Evolutionary conservation across 2,329 filamentous ascomycete genomes (phyloP), one percentile per base, ranked within the genome.

Genomic region (Plectosphaerella plurivora): DNA sequence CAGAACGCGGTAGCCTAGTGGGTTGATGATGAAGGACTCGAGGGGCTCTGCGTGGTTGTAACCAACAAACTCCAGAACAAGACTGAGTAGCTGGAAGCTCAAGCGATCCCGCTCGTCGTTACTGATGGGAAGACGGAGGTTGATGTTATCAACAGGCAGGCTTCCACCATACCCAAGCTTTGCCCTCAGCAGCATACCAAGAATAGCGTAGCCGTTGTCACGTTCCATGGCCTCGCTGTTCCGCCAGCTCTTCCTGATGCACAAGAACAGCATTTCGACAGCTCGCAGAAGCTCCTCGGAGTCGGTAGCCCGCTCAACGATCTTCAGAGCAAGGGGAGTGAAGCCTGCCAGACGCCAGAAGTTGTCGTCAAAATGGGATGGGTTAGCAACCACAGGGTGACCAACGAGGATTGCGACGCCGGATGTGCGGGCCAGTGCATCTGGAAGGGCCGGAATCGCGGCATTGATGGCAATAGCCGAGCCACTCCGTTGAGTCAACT

Each of bases 141-240:
- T 50, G 15, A 48, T 52, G 20, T 42, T 53, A 12, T 72, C 70
- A 14, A 58, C 60, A 6, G 56, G 52, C 8, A 63, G 36, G 52
- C 63, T 60, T 56, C 68, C 58, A 46, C 69, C 60, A 59, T 78
- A 77, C 5, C 87, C 88, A 33, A 96, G 76, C 66, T 96, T 97
- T 51, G 89, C 88, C 51, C 91, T 86, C 22, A 99, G 72, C 16
- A 97, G 78, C 68, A 91, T 84, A 41, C 88, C 88, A 49, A 99
- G 73, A 36, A 97, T 89, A 24, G 89, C 88, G 65, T 97, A 99
- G 0, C 93, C 95, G 60, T 95, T 94, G 54, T 96, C 91, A 61
- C 89, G 86, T 68, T 99, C 94, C 88, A 99, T 97, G 24, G 94
- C 92, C 67, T 99, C 95, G 60, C 94, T 97, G 59, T 97, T 97